Base-by-base conservation (phyloP, 176 grass and related monocot genomes). In the Lolium rigidum region DNA sequence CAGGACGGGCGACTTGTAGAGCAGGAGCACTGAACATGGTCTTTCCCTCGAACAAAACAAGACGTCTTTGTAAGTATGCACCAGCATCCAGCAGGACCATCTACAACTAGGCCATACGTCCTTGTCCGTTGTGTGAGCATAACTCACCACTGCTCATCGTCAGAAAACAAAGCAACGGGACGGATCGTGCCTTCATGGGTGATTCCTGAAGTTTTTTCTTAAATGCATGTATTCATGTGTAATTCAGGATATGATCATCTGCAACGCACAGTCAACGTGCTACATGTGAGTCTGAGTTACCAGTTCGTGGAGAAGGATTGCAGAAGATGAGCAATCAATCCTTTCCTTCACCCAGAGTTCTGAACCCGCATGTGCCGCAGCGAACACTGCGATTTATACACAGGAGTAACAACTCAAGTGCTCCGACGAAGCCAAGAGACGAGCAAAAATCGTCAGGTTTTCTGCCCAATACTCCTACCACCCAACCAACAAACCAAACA, bases 381-480 rank as follows among this genome's bases (percentile, higher is more conserved):
- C 28, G 31, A 88, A 5, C 10, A 20, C 14, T n/a, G 18, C 15
- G 15, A 61, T 67, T 21, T 82, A 75, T 55, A 50, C 58, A 86
- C 79, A 82, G 9, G 16, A 70, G 13, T 9, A 18, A n/a, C n/a
- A 52, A 67, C 41, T n/a, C 7, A 80, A 79, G n/a, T n/a, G n/a
- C 80, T 79, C 46, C 14, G 35, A 72, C 48, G 6, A 86, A 86
- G 35, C 39, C 48, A 20, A 60, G 54, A 22, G 65, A 13, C 20
- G 7, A 17, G 76, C 26, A 79, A 83, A 75, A 79, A 35, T 43
- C 8, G 6, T 22, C 10, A 2, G 13, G 6, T 70, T 43, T 77
- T 10, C 28, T 1, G 51, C 43, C 2, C 28, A 71, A 12, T 6
- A 78, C n/a, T 11, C 51, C 43, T 0, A 73, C n/a, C 41, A 3